Evolutionary conservation across 768 basidiomycete genomes (phyloP), one percentile per base, ranked within the genome.

Genomic region (Rhodosporidiobolus sp.): DNA sequence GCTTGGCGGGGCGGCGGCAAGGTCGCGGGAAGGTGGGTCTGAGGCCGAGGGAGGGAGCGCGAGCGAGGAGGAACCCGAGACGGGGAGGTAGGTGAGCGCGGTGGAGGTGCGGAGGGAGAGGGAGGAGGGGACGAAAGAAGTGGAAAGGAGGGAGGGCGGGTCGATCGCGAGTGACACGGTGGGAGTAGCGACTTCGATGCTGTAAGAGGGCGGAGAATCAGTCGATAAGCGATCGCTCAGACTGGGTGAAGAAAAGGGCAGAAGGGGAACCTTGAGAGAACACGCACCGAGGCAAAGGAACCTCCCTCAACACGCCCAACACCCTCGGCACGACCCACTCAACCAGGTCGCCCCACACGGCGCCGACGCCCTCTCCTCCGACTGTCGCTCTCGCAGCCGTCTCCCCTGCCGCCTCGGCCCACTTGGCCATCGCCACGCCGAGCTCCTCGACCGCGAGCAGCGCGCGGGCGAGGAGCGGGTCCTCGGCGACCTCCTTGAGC

Each of bases 271-370:
- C n/a, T n/a, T n/a, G n/a, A n/a, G n/a, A n/a, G n/a, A n/a, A n/a
- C n/a, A 38, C 63, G 45, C 26, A 75, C 73, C 73, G 14, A 2
- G 73, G 69, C 2, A 75, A 38, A 8, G 70, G 60, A 0, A 71
- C 35, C 67, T 75, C 67, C n/a, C 50, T 34, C 7, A 75, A 46
- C 20, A 71, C 48, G 12, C 70, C 65, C 1, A 67, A 12, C 11
- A 75, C 28, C 34, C 69, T n/a, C 63, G 74, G 74, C 30, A 57
- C 35, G 20, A 75, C n/a, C 74, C 74, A 75, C 50, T 75, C 74
- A 14, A 75, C 35, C 9, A 75, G 32, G n/a, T 75, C 74, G 0
- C 63, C 74, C 60, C 59, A 65, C 0, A 75, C 43, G 1, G 65
- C 65, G 11, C 24, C 56, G 12, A 63, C 17, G 3, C 61, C 62